Evolutionary conservation across 495 filamentous ascomycete genomes (phyloP), one percentile per base, ranked within the genome.

Genomic region (Lindgomyces ingoldianus): DNA sequence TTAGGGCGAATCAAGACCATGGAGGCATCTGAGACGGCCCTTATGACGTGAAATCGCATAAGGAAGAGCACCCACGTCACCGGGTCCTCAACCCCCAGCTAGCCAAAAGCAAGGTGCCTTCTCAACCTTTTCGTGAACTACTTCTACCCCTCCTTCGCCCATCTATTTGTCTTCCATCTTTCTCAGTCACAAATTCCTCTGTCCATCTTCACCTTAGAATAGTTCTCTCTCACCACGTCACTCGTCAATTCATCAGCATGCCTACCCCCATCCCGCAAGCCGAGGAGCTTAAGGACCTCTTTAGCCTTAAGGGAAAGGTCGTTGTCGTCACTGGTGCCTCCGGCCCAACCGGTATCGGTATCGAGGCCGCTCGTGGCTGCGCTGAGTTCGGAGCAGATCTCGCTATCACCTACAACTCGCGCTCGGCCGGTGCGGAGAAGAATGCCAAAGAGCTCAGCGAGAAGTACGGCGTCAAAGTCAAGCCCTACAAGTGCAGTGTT

Each of bases 291-390:
- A 71, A 78, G 67, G 87, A 90, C 74, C 81, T 88, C 72, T 78
- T 90, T 73, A 84, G 80, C 80, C 81, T 90, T 33, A 89, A 89
- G 76, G 86, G 87, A 80, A 89, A 88, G 76, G 84, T 87, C 58
- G 86, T 89, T 70, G 76, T 88, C 65, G 79, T 90, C 26, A 90
- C 87, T 26, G 87, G 87, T 60, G 87, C 87, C 47, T 88, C 87
- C 39, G 87, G 87, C 12, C 78, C 87, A 45, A 81, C 68, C 25
- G 87, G 87, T 33, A 90, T 90, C 80, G 87, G 87, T 55, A 89
- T 87, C 65, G 87, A 89, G 73, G 86, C 87, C 49, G 87, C 87
- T 1, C 86, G 86, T 14, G 87, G 86, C 54, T 86, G 84, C 67
- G 87, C 87, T 36, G 87, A 90, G 70, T 84, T 89, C 79, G 87